A percentile compares a stretch with the other conserved stretches of the same genome.
phyloP scores from a whole-genome alignment of 2,329 filamentous ascomycete species.

The Rhynchosporium graminicola region DNA sequence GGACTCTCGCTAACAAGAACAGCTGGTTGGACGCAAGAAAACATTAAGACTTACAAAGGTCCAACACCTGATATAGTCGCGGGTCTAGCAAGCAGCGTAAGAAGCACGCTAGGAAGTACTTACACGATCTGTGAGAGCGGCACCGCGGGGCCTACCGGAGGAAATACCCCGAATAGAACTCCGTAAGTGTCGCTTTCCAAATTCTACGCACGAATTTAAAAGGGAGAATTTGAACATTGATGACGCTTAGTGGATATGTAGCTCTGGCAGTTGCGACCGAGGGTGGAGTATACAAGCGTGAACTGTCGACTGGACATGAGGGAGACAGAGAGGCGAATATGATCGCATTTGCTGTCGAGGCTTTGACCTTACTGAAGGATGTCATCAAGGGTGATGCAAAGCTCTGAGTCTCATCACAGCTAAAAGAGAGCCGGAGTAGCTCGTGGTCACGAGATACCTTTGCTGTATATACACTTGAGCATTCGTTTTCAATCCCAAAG shows the following conservation, averaged over 20 bases:
- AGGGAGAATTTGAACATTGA: conserved; percentile 2
- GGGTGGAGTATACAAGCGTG: conserved; percentile 52
- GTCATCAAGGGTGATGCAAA: conserved; percentile 48
- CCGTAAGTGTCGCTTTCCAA: conserved; percentile 44
- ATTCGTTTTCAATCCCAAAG: no score
- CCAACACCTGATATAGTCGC: conserved; percentile 59
- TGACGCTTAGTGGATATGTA: conserved; percentile 54
- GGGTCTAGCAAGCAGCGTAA: conserved; percentile 56
- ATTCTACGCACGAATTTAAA: neutral
- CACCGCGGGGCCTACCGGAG: conserved; percentile 64
- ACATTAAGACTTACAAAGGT: conserved; percentile 55
- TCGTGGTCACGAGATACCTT: neutral
- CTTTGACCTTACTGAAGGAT: conserved; percentile 56
- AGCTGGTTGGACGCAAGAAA: conserved; percentile 60
- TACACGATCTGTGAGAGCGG: conserved; percentile 62
- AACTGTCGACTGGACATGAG: conserved; percentile 56
- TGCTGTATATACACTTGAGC: neutral
- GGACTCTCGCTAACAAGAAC: neutral
- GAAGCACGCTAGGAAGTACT: conserved; percentile 55
- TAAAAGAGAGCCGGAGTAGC: neutral
- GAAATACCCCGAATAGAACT: conserved; percentile 55
- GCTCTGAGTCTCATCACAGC: conserved; percentile 25
- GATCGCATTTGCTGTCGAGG: conserved; percentile 61
- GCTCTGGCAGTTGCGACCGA: conserved; percentile 60
- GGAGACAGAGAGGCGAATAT: conserved; percentile 61